Conservation (phyloP, 208 protist genomes). For the Wallacemonas sp. region DNA sequence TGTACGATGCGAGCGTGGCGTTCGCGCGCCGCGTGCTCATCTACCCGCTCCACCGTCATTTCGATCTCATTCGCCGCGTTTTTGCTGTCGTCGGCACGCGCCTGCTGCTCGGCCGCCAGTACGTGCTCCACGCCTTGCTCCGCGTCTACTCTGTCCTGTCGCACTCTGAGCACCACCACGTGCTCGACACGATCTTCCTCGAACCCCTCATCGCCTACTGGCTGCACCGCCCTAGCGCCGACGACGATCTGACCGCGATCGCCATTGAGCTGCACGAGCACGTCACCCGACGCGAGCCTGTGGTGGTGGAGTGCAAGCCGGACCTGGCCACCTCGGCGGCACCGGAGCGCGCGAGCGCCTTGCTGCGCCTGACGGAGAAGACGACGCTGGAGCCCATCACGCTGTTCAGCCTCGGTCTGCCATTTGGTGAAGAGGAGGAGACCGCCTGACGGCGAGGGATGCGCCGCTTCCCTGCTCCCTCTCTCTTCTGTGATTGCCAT, state of each 20-base stretch:
- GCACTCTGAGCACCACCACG: constrained; percentile 81
- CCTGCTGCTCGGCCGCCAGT: constrained; percentile 64
- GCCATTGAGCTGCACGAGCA: constrained; percentile 75
- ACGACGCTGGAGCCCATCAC: constrained; percentile 55
- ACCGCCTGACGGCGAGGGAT: neutral
- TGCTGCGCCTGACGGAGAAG: constrained; percentile 29
- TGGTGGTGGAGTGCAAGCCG: constrained; percentile 30
- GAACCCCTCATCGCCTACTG: constrained; percentile 82
- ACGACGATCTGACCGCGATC: constrained; percentile 49
- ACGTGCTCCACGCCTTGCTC: constrained; percentile 75
- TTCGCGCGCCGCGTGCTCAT: constrained; percentile 80
- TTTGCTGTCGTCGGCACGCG: constrained; percentile 74
- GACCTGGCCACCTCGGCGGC: neutral
- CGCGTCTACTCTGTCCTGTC: constrained; percentile 71
- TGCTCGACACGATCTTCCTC: constrained; percentile 78
- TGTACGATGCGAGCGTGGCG: constrained; percentile 77
- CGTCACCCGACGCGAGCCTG: constrained; percentile 46
- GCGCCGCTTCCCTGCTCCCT: no score
- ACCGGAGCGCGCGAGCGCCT: constrained; percentile 2
- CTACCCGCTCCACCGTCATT: constrained; percentile 89
- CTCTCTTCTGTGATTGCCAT: no score
- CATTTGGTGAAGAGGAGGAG: constrained; percentile 22
- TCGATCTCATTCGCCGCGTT: constrained; percentile 70
- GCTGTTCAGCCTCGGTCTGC: constrained; percentile 51
- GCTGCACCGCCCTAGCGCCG: constrained; percentile 45